Conservation (phyloP, 805 yeast genomes). For the Candida argentea region DNA sequence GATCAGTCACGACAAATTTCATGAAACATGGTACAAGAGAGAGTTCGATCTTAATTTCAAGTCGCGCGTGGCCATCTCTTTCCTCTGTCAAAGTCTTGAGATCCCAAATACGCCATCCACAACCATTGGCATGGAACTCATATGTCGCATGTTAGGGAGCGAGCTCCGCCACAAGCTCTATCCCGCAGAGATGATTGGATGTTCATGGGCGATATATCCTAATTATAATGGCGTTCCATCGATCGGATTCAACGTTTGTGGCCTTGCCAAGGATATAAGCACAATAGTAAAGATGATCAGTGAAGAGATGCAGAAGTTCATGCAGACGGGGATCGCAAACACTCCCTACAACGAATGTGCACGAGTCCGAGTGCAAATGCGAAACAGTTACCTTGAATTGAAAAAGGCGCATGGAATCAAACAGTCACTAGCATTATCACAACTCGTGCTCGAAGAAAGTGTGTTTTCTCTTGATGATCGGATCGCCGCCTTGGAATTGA, state of each 20-base stretch:
- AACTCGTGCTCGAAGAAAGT: constrained; percentile 45
- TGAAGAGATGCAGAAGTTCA: constrained; percentile 15
- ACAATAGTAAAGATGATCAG: constrained; percentile 24
- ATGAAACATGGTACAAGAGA: constrained; percentile 44
- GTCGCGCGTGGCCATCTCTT: constrained; percentile 30
- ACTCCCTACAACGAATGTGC: constrained; percentile 25
- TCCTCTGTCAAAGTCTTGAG: constrained; percentile 30
- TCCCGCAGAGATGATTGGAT: constrained; percentile 45
- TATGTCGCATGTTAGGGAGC: constrained; percentile 37
- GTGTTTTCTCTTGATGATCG: constrained; percentile 48
- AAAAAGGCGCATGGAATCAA: constrained; percentile 34
- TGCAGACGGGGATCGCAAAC: constrained; percentile 2
- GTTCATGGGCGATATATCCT: constrained; percentile 46
- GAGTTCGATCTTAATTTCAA: constrained; percentile 18
- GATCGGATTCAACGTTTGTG: constrained; percentile 42
- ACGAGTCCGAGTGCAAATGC: constrained; percentile 36
- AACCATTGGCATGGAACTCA: constrained; percentile 42
- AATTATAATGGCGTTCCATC: constrained; percentile 46
- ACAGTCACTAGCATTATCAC: constrained; percentile 39
- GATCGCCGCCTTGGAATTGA: constrained; percentile 42
- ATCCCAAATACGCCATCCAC: constrained; percentile 23
- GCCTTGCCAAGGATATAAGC: constrained; percentile 34
- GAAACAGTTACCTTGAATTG: constrained; percentile 38
- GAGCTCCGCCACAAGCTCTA: constrained; percentile 35
- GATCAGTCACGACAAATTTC: constrained; percentile 17